Conservation (phyloP, 148 eudicot species). For the Agrostemma githago region DNA sequence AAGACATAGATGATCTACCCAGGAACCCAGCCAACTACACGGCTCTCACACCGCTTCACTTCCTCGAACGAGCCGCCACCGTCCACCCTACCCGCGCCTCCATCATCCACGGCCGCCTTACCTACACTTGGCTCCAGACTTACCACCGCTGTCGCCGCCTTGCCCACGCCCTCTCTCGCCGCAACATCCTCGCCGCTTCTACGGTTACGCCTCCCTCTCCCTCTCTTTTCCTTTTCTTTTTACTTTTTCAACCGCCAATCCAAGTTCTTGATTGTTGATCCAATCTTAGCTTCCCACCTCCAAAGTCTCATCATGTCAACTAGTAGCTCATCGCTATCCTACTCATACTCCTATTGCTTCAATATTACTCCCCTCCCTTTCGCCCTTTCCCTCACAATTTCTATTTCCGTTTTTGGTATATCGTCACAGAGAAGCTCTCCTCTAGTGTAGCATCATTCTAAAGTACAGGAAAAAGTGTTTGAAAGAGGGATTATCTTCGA, state of each 20-base stretch:
- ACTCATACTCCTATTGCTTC: no score
- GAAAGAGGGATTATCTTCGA: no score
- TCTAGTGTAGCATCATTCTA: no score
- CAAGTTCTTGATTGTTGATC: background rate
- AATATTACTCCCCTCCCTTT: no score
- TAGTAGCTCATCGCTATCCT: no score
- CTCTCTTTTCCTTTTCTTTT: background rate
- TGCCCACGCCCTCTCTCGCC: conserved; percentile 67
- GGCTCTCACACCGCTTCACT: conserved; percentile 71
- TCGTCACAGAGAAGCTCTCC: no score
- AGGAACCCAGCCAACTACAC: conserved; percentile 79
- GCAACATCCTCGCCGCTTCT: conserved; percentile 43
- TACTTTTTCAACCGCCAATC: background rate
- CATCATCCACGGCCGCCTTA: conserved; percentile 49
- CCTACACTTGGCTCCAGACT: conserved; percentile 79
- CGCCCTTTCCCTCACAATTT: no score
- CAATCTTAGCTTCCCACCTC: no score
- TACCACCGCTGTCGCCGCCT: conserved; percentile 80
- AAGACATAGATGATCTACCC: conserved; percentile 80
- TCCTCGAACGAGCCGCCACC: conserved; percentile 75
- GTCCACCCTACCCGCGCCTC: conserved; percentile 64
- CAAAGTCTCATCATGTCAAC: no score
- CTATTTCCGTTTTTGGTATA: no score
- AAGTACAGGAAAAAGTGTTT: no score
- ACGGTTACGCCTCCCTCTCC: conserved; percentile 51